These are phyloP conservation scores for Mucor plumbeus DNA, from an alignment of 371 early-diverging fungal genomes.

Conservation along the genomic window DNA sequence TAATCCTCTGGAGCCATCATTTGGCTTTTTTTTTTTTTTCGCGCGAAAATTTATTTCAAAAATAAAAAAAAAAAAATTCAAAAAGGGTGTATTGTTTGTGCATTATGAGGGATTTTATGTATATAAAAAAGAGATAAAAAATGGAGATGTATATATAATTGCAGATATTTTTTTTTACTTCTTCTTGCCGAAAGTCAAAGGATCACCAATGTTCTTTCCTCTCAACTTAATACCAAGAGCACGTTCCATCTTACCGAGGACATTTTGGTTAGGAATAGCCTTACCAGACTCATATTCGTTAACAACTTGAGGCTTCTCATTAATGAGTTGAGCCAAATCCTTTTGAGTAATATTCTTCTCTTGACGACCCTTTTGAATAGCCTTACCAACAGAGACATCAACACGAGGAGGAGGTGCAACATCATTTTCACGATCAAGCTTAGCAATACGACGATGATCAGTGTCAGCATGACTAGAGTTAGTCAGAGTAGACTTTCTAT, in stretches of 20 bases:
- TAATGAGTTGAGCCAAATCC: constrained; percentile 83
- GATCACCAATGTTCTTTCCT: constrained; percentile 85
- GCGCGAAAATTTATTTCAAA: neutral
- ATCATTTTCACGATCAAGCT: constrained; percentile 91
- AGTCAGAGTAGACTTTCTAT: constrained; percentile 61
- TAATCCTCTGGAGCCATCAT: no score
- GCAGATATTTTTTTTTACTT: constrained; percentile 39
- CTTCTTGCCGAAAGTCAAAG: constrained; percentile 73
- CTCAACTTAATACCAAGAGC: constrained; percentile 90
- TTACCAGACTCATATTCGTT: constrained; percentile 92
- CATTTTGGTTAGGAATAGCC: constrained; percentile 92
- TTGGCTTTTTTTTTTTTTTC: no score
- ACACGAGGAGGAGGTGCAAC: constrained; percentile 78
- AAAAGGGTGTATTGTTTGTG: neutral
- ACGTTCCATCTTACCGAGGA: constrained; percentile 90
- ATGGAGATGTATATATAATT: constrained; percentile 3
- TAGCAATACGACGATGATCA: constrained; percentile 81
- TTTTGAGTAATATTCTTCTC: constrained; percentile 87
- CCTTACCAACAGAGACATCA: constrained; percentile 79
- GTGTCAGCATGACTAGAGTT: constrained; percentile 77
- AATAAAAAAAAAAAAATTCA: neutral
- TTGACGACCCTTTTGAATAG: constrained; percentile 83
- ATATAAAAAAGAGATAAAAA: neutral
- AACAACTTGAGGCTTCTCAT: constrained; percentile 83
- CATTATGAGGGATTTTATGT: neutral